Conservation (phyloP, 495 filamentous ascomycete genomes). For the Aspergillus conjunctus region DNA sequence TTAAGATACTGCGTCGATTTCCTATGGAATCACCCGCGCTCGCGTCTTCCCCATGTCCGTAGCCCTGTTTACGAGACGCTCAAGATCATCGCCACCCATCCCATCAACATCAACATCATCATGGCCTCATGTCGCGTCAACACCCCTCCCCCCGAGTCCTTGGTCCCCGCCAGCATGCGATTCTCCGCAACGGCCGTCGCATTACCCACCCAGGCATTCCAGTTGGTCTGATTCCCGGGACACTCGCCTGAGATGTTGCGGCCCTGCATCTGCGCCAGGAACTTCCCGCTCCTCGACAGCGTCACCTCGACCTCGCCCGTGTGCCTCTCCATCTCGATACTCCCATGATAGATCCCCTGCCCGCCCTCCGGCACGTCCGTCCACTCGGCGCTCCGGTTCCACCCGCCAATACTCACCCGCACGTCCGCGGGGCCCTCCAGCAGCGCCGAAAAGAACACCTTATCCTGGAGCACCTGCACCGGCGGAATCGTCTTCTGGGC, state of each 20-base stretch:
- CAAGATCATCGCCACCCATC: too few species aligned
- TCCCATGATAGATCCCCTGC: slow-evolving; percentile 55
- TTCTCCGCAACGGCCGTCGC: slow-evolving; percentile 13
- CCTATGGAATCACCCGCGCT: too few species aligned
- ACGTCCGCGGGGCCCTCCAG: slow-evolving; percentile 39
- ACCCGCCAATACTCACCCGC: slow-evolving; percentile 53
- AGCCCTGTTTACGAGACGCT: too few species aligned
- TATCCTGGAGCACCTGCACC: slow-evolving; percentile 31
- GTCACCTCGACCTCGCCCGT: slow-evolving; percentile 55
- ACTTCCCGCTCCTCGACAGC: slow-evolving; percentile 44
- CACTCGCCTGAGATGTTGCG: slow-evolving; percentile 51
- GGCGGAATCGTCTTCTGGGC: slow-evolving; percentile 17
- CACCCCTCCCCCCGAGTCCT: not conserved
- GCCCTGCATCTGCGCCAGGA: slow-evolving; percentile 40
- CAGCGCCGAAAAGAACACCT: slow-evolving; percentile 43
- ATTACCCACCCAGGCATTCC: slow-evolving; percentile 53
- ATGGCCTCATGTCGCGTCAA: too few species aligned
- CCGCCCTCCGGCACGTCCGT: slow-evolving; percentile 32
- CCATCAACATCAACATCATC: too few species aligned
- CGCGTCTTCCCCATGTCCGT: too few species aligned
- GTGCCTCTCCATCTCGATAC: slow-evolving; percentile 49
- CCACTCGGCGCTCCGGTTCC: slow-evolving; percentile 33
- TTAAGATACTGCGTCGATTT: too few species aligned
- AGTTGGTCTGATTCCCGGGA: slow-evolving; percentile 52
- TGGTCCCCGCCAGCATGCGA: not conserved